Percentiles rank a stretch among this genome's conserved stretches.
Conservation (phyloP, 2,329 filamentous ascomycete species). For the Pseudomassariella vexata region DNA sequence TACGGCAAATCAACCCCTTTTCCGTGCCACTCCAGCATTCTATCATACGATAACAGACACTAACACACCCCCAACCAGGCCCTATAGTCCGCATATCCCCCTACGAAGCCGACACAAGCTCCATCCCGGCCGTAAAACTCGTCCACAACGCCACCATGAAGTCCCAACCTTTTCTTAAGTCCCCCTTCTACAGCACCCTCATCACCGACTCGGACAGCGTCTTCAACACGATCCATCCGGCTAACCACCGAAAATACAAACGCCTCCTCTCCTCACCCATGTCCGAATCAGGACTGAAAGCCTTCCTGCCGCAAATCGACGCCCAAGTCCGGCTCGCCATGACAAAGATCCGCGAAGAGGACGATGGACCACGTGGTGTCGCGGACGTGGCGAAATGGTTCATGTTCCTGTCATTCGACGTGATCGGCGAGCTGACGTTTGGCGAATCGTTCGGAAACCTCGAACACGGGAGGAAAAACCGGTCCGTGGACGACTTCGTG, state of each 20-base stretch:
- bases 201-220: constrained; percentile 20
- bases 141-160: constrained; percentile 19
- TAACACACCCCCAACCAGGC: too few species aligned
- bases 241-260: constrained; percentile 32
- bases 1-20: too few species aligned
- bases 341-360: constrained; percentile 37
- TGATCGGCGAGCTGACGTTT: constrained; percentile 4
- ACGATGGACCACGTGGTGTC: constrained; percentile 25
- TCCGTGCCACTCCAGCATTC: too few species aligned
- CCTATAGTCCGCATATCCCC: constrained; percentile 17
- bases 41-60: too few species aligned
- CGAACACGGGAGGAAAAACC: constrained; percentile 31
- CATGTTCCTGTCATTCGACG: constrained; percentile 3
- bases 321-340: constrained; percentile 32
- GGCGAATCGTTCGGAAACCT: constrained; percentile 5
- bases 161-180: constrained; percentile 22
- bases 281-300: constrained; percentile 28
- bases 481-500: constrained; percentile 34
- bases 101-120: constrained; percentile 16
- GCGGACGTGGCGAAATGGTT: constrained; percentile 6
- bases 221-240: constrained; percentile 33
- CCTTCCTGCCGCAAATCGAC: constrained; percentile 26
- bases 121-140: too few species aligned
- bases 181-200: constrained; percentile 15
- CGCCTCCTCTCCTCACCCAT: constrained; percentile 34